These are phyloP conservation scores for Penicillium steckii DNA, from an alignment of 495 filamentous ascomycete species.

Conservation along the genomic window DNA sequence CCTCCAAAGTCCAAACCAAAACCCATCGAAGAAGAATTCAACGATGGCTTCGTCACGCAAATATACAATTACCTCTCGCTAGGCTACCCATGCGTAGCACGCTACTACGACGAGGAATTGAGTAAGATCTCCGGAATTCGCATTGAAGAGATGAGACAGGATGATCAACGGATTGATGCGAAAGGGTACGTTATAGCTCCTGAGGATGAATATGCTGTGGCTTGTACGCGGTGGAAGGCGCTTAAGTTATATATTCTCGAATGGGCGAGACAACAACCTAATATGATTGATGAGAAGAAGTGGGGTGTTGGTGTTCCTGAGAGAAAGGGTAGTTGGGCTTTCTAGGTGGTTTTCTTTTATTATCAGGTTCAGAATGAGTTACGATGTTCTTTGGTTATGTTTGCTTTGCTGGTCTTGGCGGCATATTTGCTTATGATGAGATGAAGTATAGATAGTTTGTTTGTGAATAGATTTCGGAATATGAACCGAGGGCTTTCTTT, in stretches of 20 bases:
- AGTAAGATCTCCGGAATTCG: slow-evolving; percentile 70
- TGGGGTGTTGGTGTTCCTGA: slow-evolving; percentile 64
- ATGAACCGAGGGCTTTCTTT: too few species aligned
- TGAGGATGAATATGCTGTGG: slow-evolving; percentile 33
- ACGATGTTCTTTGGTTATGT: too few species aligned
- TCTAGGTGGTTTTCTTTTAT: not conserved
- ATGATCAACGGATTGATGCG: slow-evolving; percentile 64
- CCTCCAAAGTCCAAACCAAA: too few species aligned
- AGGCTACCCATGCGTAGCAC: slow-evolving; percentile 81
- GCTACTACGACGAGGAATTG: slow-evolving; percentile 79
- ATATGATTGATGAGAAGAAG: slow-evolving; percentile 53
- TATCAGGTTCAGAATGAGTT: too few species aligned
- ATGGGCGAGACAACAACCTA: slow-evolving; percentile 79
- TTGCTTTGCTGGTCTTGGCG: too few species aligned
- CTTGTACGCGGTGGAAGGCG: slow-evolving; percentile 75
- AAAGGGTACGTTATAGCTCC: slow-evolving; percentile 65
- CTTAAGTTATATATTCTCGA: slow-evolving; percentile 77
- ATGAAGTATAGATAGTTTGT: too few species aligned
- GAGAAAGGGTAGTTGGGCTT: slow-evolving; percentile 77
- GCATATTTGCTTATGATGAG: too few species aligned
- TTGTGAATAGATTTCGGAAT: too few species aligned
- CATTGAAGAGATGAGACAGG: slow-evolving; percentile 62
- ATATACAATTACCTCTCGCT: slow-evolving; percentile 95
- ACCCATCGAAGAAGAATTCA: slow-evolving; percentile 64
- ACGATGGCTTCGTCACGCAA: slow-evolving; percentile 85